Conservation (phyloP, 306 rosid genomes). For the Rosa persica region DNA sequence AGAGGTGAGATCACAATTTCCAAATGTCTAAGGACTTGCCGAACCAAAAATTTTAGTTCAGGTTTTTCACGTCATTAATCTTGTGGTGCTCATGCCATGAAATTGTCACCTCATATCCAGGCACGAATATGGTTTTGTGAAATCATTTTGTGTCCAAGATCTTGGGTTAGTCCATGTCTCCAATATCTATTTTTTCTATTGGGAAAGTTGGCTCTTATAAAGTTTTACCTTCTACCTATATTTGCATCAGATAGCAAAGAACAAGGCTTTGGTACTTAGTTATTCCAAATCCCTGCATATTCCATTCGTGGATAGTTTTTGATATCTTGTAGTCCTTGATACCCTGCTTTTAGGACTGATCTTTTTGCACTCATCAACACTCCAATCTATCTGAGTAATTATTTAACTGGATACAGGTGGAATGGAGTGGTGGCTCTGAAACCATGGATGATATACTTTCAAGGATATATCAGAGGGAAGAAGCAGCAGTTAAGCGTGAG, state of each 20-base stretch:
- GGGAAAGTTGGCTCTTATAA: conserved; percentile 4
- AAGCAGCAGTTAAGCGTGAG: conserved; percentile 92
- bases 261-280: neutral
- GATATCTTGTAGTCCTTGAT: neutral
- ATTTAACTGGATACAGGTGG: conserved; percentile 52
- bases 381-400: conserved; percentile 11
- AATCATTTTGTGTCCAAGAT: neutral
- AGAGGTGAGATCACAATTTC: conserved; percentile 58
- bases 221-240: neutral
- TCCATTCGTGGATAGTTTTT: neutral
- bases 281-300: neutral
- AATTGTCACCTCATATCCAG: neutral
- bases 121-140: neutral
- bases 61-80: neutral
- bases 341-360: neutral
- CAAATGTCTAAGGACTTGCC: conserved; percentile 8
- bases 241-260: neutral
- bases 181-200: neutral
- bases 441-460: conserved; percentile 78
- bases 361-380: conserved; percentile 14
- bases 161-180: neutral
- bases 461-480: conserved; percentile 87
- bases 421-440: conserved; percentile 82
- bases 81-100: neutral
- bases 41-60: neutral